These are phyloP conservation scores for Pelargonium australe DNA, from an alignment of 441 rosid species.

Conservation along the genomic window DNA sequence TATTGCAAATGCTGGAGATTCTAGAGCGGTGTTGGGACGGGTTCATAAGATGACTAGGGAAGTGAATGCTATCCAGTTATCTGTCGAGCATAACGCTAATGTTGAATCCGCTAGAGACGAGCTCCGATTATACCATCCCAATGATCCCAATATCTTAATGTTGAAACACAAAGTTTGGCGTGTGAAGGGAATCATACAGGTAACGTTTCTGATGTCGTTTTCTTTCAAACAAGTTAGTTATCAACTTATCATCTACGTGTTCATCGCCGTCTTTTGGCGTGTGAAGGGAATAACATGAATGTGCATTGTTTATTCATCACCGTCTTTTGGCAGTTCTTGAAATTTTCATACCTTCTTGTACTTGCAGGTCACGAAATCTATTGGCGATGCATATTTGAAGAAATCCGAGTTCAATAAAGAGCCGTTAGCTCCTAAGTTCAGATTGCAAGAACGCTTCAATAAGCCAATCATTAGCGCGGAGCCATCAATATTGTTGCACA, in stretches of 20 bases:
- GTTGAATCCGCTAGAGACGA: constrained; percentile 80
- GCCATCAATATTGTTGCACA: constrained; percentile 60
- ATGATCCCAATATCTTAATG: constrained; percentile 71
- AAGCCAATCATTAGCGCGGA: constrained; percentile 78
- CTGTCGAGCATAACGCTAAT: constrained; percentile 79
- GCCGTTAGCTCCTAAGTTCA: constrained; percentile 64
- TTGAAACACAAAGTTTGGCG: constrained; percentile 91
- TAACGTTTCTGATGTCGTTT: constrained; percentile 12
- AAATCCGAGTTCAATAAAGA: constrained; percentile 87
- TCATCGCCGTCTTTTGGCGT: too few relatives aligned
- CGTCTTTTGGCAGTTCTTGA: neutral
- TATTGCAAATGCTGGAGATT: constrained; percentile 83
- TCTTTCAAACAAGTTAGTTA: neutral
- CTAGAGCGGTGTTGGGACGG: constrained; percentile 88
- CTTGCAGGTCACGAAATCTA: constrained; percentile 72
- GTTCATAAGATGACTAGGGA: constrained; percentile 71
- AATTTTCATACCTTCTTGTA: neutral
- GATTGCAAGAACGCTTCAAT: constrained; percentile 62
- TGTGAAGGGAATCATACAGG: constrained; percentile 96
- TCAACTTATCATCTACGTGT: too few relatives aligned
- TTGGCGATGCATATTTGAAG: constrained; percentile 91
- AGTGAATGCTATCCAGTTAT: constrained; percentile 68
- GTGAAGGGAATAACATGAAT: too few relatives aligned
- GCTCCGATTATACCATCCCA: constrained; percentile 69
- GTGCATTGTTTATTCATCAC: neutral